These are phyloP conservation scores for Fusarium verrucosum DNA, from an alignment of 2,329 filamentous ascomycete genomes.

Conservation along the genomic window DNA sequence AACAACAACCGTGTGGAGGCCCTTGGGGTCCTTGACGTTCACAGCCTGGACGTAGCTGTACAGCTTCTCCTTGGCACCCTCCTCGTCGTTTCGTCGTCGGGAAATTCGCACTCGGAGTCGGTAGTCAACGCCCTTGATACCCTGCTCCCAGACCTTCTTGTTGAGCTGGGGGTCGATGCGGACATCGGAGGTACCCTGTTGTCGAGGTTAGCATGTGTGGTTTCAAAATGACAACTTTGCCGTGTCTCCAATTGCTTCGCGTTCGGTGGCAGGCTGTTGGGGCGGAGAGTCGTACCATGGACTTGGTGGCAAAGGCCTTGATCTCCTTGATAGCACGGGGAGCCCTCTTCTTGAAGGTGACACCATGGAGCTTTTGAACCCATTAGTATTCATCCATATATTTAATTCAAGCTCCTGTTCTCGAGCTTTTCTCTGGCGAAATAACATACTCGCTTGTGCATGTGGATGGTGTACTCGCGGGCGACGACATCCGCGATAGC, in stretches of 20 bases:
- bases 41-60: conserved; percentile 99
- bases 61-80: conserved; percentile 99
- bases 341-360: conserved; percentile 99
- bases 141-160: conserved; percentile 99
- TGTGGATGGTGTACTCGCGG: conserved; percentile 99
- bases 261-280: conserved; percentile 13
- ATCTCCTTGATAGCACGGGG: conserved; percentile 99
- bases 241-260: conserved; percentile 19
- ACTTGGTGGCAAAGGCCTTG: conserved; percentile 88
- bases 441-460: conserved; percentile 83
- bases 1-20: conserved; percentile 90
- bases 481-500: conserved; percentile 99
- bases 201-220: conserved; percentile 30
- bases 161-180: conserved; percentile 98
- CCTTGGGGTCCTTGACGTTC: conserved; percentile 99
- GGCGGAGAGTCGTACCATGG: conserved; percentile 79
- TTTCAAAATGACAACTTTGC: conserved; percentile 9
- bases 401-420: conserved; percentile 12
- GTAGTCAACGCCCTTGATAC: conserved; percentile 98
- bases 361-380: conserved; percentile 83
- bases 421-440: conserved; percentile 19
- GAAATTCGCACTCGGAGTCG: conserved; percentile 98
- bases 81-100: conserved; percentile 99
- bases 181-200: conserved; percentile 93
- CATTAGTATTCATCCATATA: conserved; percentile 27